Evolutionary conservation across 1,284 basidiomycete genomes (phyloP).

Genomic region (Naganishia liquefaciens): DNA sequence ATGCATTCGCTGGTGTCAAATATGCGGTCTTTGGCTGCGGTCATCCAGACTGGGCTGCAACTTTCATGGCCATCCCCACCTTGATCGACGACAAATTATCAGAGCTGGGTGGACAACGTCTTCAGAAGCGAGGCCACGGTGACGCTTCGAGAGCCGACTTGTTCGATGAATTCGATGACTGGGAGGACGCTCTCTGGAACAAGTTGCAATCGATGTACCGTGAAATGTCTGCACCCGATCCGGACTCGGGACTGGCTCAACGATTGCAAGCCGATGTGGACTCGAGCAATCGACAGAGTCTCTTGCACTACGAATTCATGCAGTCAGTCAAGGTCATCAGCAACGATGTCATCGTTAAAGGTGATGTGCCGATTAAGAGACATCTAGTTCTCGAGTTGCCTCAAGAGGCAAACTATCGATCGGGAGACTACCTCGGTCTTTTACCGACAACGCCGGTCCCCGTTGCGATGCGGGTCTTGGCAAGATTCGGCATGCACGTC

Average conservation of each 20-base stretch:
- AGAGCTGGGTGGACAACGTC: slow-evolving; percentile 55
- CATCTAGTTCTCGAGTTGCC: slow-evolving; percentile 59
- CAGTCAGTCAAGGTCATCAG: slow-evolving; percentile 30
- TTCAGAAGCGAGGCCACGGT: slow-evolving; percentile 55
- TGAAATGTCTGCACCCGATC: neutral
- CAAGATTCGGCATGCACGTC: slow-evolving; percentile 54
- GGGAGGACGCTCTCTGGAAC: slow-evolving; percentile 56
- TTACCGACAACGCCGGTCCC: slow-evolving; percentile 34
- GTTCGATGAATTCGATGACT: slow-evolving; percentile 59
- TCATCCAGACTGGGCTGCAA: slow-evolving; percentile 61
- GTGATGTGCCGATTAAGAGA: slow-evolving; percentile 54
- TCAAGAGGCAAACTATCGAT: slow-evolving; percentile 54
- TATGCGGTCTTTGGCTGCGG: slow-evolving; percentile 62
- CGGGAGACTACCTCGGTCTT: slow-evolving; percentile 60
- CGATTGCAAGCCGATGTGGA: slow-evolving; percentile 32
- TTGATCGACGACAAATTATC: slow-evolving; percentile 56
- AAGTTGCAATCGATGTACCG: slow-evolving; percentile 46
- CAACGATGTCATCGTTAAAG: slow-evolving; percentile 34
- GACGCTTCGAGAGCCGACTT: slow-evolving; percentile 58
- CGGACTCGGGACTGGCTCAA: neutral
- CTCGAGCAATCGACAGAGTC: slow-evolving; percentile 23
- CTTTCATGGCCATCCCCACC: slow-evolving; percentile 60
- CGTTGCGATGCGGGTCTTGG: slow-evolving; percentile 54
- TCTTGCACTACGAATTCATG: slow-evolving; percentile 24
- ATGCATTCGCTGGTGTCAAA: slow-evolving; percentile 52